Evolutionary conservation across 2,329 filamentous ascomycete genomes (phyloP).

Genomic region (Lachnellula willkommii): DNA sequence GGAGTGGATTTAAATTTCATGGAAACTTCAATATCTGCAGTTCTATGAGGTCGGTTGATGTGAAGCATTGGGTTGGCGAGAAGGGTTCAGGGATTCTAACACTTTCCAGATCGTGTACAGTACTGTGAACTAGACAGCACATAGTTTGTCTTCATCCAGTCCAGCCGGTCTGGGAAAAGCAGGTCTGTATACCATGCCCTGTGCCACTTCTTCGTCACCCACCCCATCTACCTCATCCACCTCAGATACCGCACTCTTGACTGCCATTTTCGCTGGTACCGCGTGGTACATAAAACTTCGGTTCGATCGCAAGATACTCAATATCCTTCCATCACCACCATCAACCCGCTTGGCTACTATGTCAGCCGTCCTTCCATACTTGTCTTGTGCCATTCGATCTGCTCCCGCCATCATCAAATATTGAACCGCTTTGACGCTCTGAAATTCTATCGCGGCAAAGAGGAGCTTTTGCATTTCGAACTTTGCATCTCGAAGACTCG

Average conservation of each 20-base stretch:
- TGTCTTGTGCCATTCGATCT: constrained; percentile 14
- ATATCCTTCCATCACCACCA: not conserved
- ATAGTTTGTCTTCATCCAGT: not conserved
- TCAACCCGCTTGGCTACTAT: constrained; percentile 4
- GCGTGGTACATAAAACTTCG: constrained; percentile 1
- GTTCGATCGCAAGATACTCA: constrained; percentile 2
- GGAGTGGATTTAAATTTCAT: no score
- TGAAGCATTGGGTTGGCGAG: no score
- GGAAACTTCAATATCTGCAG: no score
- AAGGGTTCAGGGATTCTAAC: no score
- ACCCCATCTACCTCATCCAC: not conserved
- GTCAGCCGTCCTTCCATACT: constrained; percentile 12
- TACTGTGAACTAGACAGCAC: not conserved
- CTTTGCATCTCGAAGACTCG: constrained; percentile 1
- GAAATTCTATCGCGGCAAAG: constrained; percentile 11
- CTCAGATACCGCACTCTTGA: not conserved
- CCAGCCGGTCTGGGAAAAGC: not conserved
- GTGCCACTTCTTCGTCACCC: not conserved
- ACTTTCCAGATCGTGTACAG: no score
- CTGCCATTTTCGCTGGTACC: not conserved
- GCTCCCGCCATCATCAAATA: constrained; percentile 9
- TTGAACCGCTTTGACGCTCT: constrained; percentile 4
- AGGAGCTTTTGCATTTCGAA: constrained; percentile 9
- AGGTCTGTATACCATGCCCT: not conserved
- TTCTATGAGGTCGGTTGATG: no score